Evolutionary conservation across 2,329 filamentous ascomycete species (phyloP), one percentile per base, ranked within the genome.

Genomic region (Ceratocystis lukuohia): DNA sequence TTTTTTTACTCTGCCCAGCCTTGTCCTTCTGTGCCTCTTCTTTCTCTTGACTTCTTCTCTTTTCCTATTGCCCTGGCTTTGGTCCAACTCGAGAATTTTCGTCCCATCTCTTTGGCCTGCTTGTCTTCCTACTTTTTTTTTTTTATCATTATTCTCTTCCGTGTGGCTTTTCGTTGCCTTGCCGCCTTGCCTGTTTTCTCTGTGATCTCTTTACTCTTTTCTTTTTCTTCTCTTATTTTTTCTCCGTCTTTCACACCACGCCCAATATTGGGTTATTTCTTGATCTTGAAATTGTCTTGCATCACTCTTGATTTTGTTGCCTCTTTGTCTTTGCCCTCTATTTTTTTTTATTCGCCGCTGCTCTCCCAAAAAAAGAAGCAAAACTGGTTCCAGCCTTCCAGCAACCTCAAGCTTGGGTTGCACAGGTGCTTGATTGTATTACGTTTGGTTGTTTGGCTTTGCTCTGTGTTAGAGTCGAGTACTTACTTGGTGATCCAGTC

Each of bases 171-270:
- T 37, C 56, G 56, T 20, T 59, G 28, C 56, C 56, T 59, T 57
- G 53, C 28, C 53, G 53, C 53, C 53, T 57, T 59, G 56, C 56
- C 56, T 59, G 56, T 59, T 59, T 44, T 62, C 37, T 45, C 61
- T 48, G 20, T 62, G 37, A 28, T 46, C 37, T 62, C 61, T 45
- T 46, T 44, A 28, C 37, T 62, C 41, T 45, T 46, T 28, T 62
- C 15, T 44, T 62, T 37, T 30, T 30, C 12, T 12, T 22, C 20
- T 46, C 12, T n/a, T 62, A 30, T 48, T 30, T 46, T 45, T 45
- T 45, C 61, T 45, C 61, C 61, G 22, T 28, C 37, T 45, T 45
- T 45, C 37, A 45, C 61, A n/a, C 44, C 44, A n/a, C 41, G 4
- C 57, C 33, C 37, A 7, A 46, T 46, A 22, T 62, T 62, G 20